These are phyloP conservation scores for Laguncularia racemosa DNA, from an alignment of 345 rosid species.

Conservation along the genomic window DNA sequence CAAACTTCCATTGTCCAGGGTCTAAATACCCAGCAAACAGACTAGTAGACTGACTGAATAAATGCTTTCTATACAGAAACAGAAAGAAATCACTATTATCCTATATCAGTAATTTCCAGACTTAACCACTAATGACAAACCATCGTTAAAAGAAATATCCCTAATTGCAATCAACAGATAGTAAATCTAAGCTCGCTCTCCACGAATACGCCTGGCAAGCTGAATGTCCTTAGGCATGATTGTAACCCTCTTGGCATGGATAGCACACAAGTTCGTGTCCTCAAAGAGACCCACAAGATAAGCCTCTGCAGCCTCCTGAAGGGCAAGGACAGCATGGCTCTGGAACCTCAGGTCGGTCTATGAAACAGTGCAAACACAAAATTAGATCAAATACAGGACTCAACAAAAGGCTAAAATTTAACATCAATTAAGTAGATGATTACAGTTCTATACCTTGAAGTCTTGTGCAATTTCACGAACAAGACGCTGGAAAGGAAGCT, in stretches of 20 bases:
- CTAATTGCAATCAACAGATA: too few relatives aligned
- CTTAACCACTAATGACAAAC: too few relatives aligned
- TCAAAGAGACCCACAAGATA: conserved; percentile 68
- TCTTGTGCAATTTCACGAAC: conserved; percentile 77
- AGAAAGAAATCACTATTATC: too few relatives aligned
- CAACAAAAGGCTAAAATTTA: too few relatives aligned
- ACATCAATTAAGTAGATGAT: too few relatives aligned
- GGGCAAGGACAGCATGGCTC: conserved; percentile 65
- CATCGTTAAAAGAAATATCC: not conserved
- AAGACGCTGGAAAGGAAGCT: conserved; percentile 61
- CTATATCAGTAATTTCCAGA: too few relatives aligned
- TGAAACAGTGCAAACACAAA: not conserved
- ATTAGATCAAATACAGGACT: not conserved
- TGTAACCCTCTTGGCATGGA: conserved; percentile 67
- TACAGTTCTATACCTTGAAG: conserved; percentile 24
- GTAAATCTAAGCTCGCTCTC: conserved; percentile 47
- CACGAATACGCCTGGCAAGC: conserved; percentile 56
- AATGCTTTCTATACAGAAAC: too few relatives aligned
- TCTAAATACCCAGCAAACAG: too few relatives aligned
- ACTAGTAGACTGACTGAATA: too few relatives aligned
- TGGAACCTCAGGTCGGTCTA: conserved; percentile 70
- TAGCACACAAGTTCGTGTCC: conserved; percentile 57
- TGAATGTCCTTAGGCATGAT: conserved; percentile 73
- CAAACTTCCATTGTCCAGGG: too few relatives aligned
- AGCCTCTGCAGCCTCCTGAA: conserved; percentile 75